Percentiles rank a stretch among this genome's conserved stretches.
phyloP scores from a whole-genome alignment of 2,329 filamentous ascomycete species.

The Claviceps capensis region DNA sequence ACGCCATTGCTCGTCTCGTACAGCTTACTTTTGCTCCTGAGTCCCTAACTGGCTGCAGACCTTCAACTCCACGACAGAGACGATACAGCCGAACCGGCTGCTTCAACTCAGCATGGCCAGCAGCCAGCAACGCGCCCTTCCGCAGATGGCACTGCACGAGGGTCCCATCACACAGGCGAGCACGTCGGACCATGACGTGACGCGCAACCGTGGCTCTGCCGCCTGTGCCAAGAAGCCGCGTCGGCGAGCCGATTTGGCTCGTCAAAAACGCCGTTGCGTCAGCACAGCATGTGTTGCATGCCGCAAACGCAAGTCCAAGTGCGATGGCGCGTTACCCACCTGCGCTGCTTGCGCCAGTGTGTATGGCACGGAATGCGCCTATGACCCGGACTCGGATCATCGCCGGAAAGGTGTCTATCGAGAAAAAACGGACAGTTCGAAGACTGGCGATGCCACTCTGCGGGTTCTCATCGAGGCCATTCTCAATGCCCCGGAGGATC shows the following conservation, averaged over 20 bases:
- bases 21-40: neutral
- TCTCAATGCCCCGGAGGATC: slow-evolving; percentile 78
- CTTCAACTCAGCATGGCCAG: slow-evolving; percentile 1
- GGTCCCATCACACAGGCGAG: neutral
- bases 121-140: neutral
- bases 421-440: slow-evolving; percentile 78
- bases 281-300: slow-evolving; percentile 78
- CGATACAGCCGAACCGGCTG: neutral
- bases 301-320: slow-evolving; percentile 70
- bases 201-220: slow-evolving; percentile 5
- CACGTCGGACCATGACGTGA: neutral
- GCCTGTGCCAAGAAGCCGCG: slow-evolving; percentile 30
- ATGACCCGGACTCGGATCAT: slow-evolving; percentile 93
- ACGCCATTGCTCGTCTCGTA: neutral
- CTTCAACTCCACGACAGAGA: neutral
- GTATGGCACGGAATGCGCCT: slow-evolving; percentile 80
- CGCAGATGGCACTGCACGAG: neutral
- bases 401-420: slow-evolving; percentile 94
- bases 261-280: slow-evolving; percentile 60
- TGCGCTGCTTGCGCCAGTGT: slow-evolving; percentile 95
- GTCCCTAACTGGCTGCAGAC: neutral
- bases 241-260: slow-evolving; percentile 31
- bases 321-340: slow-evolving; percentile 79
- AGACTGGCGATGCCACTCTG: slow-evolving; percentile 74
- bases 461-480: slow-evolving; percentile 91